Base-by-base conservation (phyloP, 2,329 filamentous ascomycete genomes). In the Hypoxylon rubiginosum region DNA sequence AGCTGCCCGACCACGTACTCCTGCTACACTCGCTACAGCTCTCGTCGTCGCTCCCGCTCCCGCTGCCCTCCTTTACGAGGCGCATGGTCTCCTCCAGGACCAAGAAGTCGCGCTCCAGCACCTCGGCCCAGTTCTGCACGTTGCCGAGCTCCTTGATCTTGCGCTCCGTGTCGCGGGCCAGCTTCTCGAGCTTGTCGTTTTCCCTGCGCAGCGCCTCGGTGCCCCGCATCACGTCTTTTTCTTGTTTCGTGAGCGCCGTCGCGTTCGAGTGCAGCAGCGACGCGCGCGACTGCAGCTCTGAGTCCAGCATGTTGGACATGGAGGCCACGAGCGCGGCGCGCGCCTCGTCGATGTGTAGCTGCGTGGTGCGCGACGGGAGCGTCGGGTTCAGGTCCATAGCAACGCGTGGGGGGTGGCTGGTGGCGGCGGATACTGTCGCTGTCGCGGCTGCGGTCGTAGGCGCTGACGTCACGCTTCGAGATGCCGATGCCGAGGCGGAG, bases 91-190 rank as follows among this genome's bases (percentile, higher is more conserved):
- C 88, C 77, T 89, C 87, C 6, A 91, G 75, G 48, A 89, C 84
- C 59, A 90, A 68, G 69, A 91, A 89, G 70, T 90, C 87, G 64
- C 88, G 79, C 83, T 90, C 92, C 74, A 95, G 83, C 80, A 94
- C 88, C 84, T 96, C 92, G 21, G 92, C 91, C 92, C 92, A 96
- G 78, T 94, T 94, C 83, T 95, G 92, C 75, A 95, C 87, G 76
- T 94, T 90, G 24, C 92, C 92, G 66, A 94, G 82, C 83, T 94
- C 92, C 81, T 94, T 94, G 64, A 95, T 81, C 74, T 85, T 85
- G 69, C 85, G 84, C 49, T 87, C 86, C 36, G 90, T 89, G 62
- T 84, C 85, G 70, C 86, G 86, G 4, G 89, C 88, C 71, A 92
- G 82, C 70, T 85, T 85, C 70, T 87, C 85, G 74, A 92, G 85